Conservation (phyloP, 192 early-diverging fungal genomes). For the Kappamyces sp. region DNA sequence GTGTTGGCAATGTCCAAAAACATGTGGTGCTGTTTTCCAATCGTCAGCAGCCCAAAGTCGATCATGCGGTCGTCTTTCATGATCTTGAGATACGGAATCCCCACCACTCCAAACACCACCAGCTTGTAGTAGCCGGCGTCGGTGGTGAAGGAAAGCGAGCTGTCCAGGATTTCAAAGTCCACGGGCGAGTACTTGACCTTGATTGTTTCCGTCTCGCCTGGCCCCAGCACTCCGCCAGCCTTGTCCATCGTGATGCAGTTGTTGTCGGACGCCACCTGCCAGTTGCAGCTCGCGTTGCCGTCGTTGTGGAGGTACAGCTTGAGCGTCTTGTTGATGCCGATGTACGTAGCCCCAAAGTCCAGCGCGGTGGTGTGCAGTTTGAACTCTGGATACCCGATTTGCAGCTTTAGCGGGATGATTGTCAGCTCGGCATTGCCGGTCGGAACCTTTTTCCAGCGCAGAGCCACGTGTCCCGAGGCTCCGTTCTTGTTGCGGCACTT, state of each 20-base stretch:
- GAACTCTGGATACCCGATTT: conserved; percentile 52
- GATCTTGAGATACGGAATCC: conserved; percentile 53
- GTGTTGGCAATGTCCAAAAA: conserved; percentile 44
- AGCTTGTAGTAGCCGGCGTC: conserved; percentile 48
- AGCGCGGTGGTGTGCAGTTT: conserved; percentile 45
- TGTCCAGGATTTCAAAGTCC: conserved; percentile 39
- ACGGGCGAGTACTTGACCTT: conserved; percentile 45
- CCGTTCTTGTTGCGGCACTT: conserved; percentile 32
- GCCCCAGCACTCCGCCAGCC: conserved; percentile 31
- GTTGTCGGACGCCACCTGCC: conserved; percentile 30
- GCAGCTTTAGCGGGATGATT: conserved; percentile 39
- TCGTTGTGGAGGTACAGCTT: conserved; percentile 43
- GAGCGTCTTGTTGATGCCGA: conserved; percentile 51
- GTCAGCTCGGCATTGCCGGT: conserved; percentile 37
- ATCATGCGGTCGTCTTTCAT: conserved; percentile 26
- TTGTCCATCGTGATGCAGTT: conserved; percentile 29
- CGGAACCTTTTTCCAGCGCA: conserved; percentile 47
- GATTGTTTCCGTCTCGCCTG: conserved; percentile 35
- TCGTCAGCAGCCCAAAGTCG: conserved; percentile 51
- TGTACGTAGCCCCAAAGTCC: conserved; percentile 59
- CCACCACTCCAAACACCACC: conserved; percentile 54
- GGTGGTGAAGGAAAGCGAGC: conserved; percentile 44
- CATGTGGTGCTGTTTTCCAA: conserved; percentile 42
- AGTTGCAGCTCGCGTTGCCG: conserved; percentile 56
- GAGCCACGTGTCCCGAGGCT: conserved; percentile 21